These are phyloP conservation scores for Cystobasidium sp. DNA, from an alignment of 1,284 basidiomycete species.

Conservation along the genomic window DNA sequence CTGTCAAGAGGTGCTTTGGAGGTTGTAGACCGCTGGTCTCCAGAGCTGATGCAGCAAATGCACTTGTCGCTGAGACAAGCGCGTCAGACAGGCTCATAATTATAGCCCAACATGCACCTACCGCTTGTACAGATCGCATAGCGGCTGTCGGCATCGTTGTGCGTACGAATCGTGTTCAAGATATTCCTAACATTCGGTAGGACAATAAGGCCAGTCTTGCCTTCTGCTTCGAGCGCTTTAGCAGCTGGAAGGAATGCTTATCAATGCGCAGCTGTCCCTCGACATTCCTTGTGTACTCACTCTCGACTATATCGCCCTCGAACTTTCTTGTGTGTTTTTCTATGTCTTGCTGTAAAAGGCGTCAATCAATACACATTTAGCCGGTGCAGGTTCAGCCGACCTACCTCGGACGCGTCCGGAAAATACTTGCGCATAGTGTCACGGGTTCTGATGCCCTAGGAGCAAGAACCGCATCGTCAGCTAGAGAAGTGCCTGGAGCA, in stretches of 20 bases:
- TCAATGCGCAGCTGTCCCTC: constrained; percentile 37
- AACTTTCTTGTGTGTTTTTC: constrained; percentile 40
- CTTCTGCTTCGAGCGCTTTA: constrained; percentile 48
- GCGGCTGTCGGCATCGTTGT: not conserved
- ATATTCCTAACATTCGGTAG: constrained; percentile 2
- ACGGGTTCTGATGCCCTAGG: constrained; percentile 22
- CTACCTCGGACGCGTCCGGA: constrained; percentile 21
- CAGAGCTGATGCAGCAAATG: constrained; percentile 50
- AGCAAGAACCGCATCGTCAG: not conserved
- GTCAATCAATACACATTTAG: not conserved
- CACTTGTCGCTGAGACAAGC: constrained; percentile 45
- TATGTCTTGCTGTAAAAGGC: constrained; percentile 43
- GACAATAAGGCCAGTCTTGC: constrained; percentile 46
- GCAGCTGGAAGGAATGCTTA: constrained; percentile 31
- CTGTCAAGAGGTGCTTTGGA: constrained; percentile 64
- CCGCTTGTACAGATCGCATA: constrained; percentile 35
- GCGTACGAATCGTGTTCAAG: not conserved
- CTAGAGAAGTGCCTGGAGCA: not conserved
- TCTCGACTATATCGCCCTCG: constrained; percentile 50
- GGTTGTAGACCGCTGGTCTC: constrained; percentile 46
- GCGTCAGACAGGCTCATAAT: not conserved
- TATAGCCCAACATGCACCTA: not conserved
- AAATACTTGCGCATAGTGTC: constrained; percentile 34
- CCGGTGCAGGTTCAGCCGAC: not conserved
- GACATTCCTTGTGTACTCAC: constrained; percentile 43